These are phyloP conservation scores for Myxozyma monticola DNA, from an alignment of 805 yeast genomes.

Conservation along the genomic window DNA sequence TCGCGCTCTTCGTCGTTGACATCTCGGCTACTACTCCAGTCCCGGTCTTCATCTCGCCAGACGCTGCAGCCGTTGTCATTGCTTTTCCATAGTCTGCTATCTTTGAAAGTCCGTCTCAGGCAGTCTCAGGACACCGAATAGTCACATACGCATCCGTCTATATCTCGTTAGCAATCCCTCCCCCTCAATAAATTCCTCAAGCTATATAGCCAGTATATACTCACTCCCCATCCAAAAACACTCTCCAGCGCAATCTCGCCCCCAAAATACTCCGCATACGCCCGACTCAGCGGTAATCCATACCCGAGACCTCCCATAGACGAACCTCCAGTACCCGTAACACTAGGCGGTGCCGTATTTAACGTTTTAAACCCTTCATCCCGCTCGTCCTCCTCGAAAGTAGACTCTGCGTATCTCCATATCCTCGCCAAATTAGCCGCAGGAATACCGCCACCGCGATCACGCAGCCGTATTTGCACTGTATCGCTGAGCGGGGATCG, in stretches of 20 bases:
- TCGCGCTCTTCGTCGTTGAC: neutral
- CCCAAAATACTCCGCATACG: constrained; percentile 71
- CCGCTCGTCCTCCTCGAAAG: constrained; percentile 62
- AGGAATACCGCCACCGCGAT: constrained; percentile 85
- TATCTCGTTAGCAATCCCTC: too few relatives aligned
- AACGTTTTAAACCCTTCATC: constrained; percentile 52
- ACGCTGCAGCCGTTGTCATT: too few relatives aligned
- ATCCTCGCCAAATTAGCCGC: constrained; percentile 64
- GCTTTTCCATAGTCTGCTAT: too few relatives aligned
- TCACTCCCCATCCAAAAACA: constrained; percentile 65
- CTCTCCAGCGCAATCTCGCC: constrained; percentile 70
- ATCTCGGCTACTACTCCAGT: neutral
- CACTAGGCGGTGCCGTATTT: constrained; percentile 57
- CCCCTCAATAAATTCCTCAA: too few relatives aligned
- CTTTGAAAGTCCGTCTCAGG: too few relatives aligned
- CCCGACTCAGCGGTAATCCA: constrained; percentile 82
- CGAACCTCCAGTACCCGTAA: constrained; percentile 58
- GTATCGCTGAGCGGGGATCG: constrained; percentile 43
- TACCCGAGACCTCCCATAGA: constrained; percentile 94
- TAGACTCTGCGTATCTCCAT: constrained; percentile 84
- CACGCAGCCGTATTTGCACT: constrained; percentile 77
- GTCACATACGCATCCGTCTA: constrained; percentile 33
- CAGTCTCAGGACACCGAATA: constrained; percentile 10
- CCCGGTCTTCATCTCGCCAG: neutral
- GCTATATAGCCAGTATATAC: too few relatives aligned